Evolutionary conservation across 345 rosid species (phyloP), one percentile per base, ranked within the genome.

Genomic region (Acer saccharum): DNA sequence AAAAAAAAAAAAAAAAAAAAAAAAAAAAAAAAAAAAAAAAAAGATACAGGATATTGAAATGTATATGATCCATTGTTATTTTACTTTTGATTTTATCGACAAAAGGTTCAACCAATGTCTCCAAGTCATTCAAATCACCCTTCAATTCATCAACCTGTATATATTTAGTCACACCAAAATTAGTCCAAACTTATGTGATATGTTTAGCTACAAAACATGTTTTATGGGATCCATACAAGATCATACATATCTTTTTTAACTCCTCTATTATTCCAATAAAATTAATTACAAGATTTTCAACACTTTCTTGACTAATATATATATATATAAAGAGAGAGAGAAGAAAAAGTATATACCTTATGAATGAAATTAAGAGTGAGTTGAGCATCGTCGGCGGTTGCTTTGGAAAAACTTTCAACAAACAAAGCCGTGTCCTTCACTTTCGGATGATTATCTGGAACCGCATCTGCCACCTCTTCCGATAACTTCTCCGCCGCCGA

Each of bases 361-460:
- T 86, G 97, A 81, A 90, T 69, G 76, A 92, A 62, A 41, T 82
- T 81, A 12, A 69, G 44, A 0, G 94, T 82, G 21, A 73, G 17
- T 11, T 83, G 90, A 69, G 95, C 97, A 52, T 92, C 93, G 1
- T 89, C 86, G 14, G 90, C 94, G 21, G 93, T 72, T 77, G 71
- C 88, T 75, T 94, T 86, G 0, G 97, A 89, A 66, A 85, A 78
- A 50, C 81, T 84, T 79, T 94, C 91, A 0, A 87, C 77, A 43
- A 82, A 67, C 76, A 87, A 3, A 65, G 92, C 98, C 10, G 87
- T 86, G 55, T 89, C 81, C 80, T 90, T 88, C 2, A 90, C 84
- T 76, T 87, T 88, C 48, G 79, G 83, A 67, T 88, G 73, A 20
- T 60, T 60, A 3, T 84, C 89, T 0, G 94, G 90, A 46, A 93